Evolutionary conservation across 805 yeast species (phyloP), one percentile per base, ranked within the genome.

Genomic region (Pichia thaimueangensis): DNA sequence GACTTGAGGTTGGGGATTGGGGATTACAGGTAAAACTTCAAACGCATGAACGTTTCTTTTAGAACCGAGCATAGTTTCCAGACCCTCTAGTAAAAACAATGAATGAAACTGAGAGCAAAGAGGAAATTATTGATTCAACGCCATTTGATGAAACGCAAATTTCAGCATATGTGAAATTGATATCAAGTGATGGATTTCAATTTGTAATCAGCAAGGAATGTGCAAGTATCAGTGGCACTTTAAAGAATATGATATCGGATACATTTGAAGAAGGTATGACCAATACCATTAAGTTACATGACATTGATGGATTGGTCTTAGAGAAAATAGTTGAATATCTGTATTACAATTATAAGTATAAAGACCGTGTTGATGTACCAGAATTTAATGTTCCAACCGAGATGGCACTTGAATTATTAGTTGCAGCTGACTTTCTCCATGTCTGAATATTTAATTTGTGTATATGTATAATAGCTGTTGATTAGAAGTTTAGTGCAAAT

Each of bases 361-460:
- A 71, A 48, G 78, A 75, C 38, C 73, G 39, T 19, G 30, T 36
- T 19, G 39, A 36, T 21, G 32, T 36, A 21, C 95, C 96, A 0
- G 93, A 85, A 42, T 93, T 93, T 62, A 83, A 84, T 29, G 78
- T 93, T 3, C 96, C 97, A 1, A 89, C 97, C 0, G 97, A 87
- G 51, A 74, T 91, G 77, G 96, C 97, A 0, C 67, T 91, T 47
- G 97, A 93, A 58, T 65, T 91, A 51, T 63, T 93, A 35, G 91
- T 93, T 29, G 96, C 95, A 21, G 96, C 97, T 2, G 98, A 93
- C 58, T 91, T 77, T 58, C 64, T 87, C 53, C 91, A 86, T 52
- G 80, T 79, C 32, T 76, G 47, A 47, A n/a, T n/a, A n/a, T n/a
- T n/a, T n/a, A n/a, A n/a, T n/a, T n/a, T n/a, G n/a, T n/a, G n/a